Evolutionary conservation across 768 basidiomycete species (phyloP).

Genomic region (Suillus lakei): DNA sequence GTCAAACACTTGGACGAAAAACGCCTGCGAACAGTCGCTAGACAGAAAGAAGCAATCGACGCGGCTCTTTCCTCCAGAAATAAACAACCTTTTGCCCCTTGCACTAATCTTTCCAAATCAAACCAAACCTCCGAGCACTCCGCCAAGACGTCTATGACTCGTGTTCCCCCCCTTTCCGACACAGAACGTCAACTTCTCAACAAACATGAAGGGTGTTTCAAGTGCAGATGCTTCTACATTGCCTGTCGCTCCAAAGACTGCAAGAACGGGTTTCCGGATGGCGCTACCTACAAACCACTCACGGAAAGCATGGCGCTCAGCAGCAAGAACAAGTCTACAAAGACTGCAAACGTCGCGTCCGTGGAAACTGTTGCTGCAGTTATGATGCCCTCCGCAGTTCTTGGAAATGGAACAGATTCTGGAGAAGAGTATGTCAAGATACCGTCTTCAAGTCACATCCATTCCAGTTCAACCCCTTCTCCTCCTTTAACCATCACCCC

Average conservation of each 20-base stretch:
- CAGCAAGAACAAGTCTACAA: conserved; percentile 3
- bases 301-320: conserved; percentile 9
- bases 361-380: background rate
- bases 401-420: conserved; percentile 17
- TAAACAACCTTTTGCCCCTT: background rate
- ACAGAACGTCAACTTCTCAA: conserved; percentile 19
- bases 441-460: too few relatives aligned
- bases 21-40: background rate
- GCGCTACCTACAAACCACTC: conserved; percentile 17
- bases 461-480: too few relatives aligned
- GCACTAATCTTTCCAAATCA: background rate
- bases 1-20: conserved; percentile 12
- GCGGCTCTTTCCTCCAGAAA: background rate
- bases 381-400: conserved; percentile 13
- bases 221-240: conserved; percentile 19
- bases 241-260: conserved; percentile 11
- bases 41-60: conserved; percentile 6
- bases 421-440: conserved; percentile 12
- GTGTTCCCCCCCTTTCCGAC: conserved; percentile 9
- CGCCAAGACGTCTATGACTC: background rate
- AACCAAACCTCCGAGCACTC: background rate
- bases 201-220: conserved; percentile 28
- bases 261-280: conserved; percentile 22
- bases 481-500: too few relatives aligned
- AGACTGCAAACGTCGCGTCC: too few relatives aligned